A percentile compares a stretch with the other conserved stretches of the same genome.
Evolutionary conservation across 768 basidiomycete genomes (phyloP).

Genomic region (Boletus subparvulus): DNA sequence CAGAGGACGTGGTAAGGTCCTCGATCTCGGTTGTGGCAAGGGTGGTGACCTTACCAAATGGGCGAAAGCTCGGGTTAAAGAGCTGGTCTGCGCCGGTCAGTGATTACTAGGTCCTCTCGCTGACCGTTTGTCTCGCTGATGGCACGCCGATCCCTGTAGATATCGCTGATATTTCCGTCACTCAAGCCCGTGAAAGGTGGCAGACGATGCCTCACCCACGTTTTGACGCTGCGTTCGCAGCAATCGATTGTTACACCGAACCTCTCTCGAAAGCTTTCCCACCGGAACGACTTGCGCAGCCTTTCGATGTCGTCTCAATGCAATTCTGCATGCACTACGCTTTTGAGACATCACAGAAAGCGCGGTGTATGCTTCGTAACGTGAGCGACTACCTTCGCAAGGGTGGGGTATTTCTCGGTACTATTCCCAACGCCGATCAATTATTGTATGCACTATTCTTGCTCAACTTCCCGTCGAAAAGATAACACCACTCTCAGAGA

Average conservation of each 20-base stretch:
- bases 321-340: slow-evolving; percentile 99
- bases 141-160: slow-evolving; percentile 47
- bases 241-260: slow-evolving; percentile 85
- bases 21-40: slow-evolving; percentile 99
- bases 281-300: slow-evolving; percentile 54
- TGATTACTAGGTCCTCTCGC: slow-evolving; percentile 11
- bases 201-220: slow-evolving; percentile 46
- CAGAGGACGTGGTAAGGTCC: slow-evolving; percentile 64
- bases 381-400: slow-evolving; percentile 74
- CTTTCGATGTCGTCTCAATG: slow-evolving; percentile 96
- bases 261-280: slow-evolving; percentile 69
- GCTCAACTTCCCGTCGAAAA: slow-evolving; percentile 2
- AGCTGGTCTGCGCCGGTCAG: slow-evolving; percentile 80
- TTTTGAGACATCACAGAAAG: slow-evolving; percentile 87
- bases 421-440: slow-evolving; percentile 85
- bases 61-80: slow-evolving; percentile 79
- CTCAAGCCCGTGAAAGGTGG: slow-evolving; percentile 83
- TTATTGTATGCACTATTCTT: slow-evolving; percentile 61
- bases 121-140: neutral
- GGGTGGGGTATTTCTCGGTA: slow-evolving; percentile 96
- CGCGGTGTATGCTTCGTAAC: slow-evolving; percentile 89
- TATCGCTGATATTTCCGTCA: slow-evolving; percentile 83
- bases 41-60: slow-evolving; percentile 97
- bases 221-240: slow-evolving; percentile 79
- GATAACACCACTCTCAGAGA: slow-evolving; percentile 45